Conservation (phyloP, 352 stramenopile genomes). For the Phytophthora pini region DNA sequence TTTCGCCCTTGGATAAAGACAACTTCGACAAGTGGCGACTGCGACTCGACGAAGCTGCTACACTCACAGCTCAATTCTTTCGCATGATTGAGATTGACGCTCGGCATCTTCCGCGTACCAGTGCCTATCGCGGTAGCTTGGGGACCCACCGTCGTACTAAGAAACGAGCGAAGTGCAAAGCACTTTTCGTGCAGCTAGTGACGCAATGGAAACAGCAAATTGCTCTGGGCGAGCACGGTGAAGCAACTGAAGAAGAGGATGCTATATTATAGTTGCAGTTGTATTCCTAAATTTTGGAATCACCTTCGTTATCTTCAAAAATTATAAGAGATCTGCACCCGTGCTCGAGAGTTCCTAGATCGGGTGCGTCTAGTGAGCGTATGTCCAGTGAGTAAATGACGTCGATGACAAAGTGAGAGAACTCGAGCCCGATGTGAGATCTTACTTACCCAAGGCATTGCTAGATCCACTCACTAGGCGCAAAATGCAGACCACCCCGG, state of each 20-base stretch:
- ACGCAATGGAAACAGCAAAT: neutral
- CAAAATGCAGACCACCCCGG: neutral
- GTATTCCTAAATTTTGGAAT: too few species aligned
- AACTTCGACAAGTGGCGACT: neutral
- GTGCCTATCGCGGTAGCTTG: neutral
- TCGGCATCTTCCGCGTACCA: neutral
- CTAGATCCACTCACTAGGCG: neutral
- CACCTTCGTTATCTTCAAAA: too few species aligned
- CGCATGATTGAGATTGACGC: slow-evolving; percentile 3
- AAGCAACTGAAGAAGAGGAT: neutral
- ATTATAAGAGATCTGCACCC: too few species aligned
- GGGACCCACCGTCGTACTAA: neutral
- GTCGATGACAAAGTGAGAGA: slow-evolving; percentile 1
- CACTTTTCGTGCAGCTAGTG: neutral
- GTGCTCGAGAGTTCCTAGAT: neutral
- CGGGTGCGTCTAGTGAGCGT: neutral
- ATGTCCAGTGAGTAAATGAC: neutral
- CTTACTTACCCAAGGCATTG: neutral
- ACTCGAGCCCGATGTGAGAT: neutral
- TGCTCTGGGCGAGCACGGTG: neutral
- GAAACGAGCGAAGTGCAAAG: neutral
- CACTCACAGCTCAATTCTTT: slow-evolving; percentile 3
- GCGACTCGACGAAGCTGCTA: neutral
- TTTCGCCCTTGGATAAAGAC: neutral
- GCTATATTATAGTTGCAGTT: too few species aligned